Conservation (phyloP, 345 rosid genomes). For the Eucalyptus erythrocorys region DNA sequence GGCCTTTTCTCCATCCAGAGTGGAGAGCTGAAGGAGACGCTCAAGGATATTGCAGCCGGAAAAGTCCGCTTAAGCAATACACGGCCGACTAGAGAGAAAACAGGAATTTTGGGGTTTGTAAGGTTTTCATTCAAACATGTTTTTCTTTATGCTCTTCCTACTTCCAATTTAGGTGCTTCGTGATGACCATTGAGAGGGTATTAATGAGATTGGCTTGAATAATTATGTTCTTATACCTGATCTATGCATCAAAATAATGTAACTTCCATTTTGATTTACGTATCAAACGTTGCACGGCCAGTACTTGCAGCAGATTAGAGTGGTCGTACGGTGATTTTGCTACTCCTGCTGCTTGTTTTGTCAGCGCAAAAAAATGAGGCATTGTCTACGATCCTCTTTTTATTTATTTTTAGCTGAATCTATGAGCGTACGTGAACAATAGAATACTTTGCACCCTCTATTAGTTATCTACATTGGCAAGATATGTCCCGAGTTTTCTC, state of each 20-base stretch:
- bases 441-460: neutral
- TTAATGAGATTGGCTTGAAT: too few relatives aligned
- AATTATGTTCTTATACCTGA: neutral
- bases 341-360: neutral
- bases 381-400: too few relatives aligned
- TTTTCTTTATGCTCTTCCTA: too few relatives aligned
- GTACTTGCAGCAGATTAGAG: neutral
- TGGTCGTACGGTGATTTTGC: neutral
- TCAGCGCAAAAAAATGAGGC: neutral
- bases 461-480: neutral
- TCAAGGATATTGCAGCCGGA: conserved; percentile 30
- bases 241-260: neutral
- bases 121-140: neutral
- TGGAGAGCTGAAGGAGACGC: conserved; percentile 82
- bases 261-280: neutral
- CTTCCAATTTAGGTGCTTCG: neutral
- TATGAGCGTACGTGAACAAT: too few relatives aligned
- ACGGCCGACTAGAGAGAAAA: neutral
- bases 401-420: too few relatives aligned
- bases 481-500: neutral
- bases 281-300: neutral
- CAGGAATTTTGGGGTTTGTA: neutral
- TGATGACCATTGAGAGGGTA: neutral
- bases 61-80: neutral
- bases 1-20: conserved; percentile 13